These are phyloP conservation scores for Candida sanyaensis DNA, from an alignment of 1,139 yeast species.

Conservation along the genomic window DNA sequence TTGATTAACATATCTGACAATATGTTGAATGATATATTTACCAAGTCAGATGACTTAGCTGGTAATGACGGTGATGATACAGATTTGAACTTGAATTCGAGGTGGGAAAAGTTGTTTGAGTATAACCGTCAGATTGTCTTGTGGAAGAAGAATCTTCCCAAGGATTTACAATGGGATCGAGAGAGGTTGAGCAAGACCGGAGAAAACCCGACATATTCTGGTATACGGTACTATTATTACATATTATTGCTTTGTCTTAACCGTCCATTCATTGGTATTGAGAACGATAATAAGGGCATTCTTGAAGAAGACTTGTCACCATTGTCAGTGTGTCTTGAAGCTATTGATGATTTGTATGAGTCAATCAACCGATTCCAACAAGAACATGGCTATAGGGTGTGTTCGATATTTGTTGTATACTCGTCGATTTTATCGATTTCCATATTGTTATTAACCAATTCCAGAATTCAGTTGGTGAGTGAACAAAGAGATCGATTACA, in stretches of 20 bases:
- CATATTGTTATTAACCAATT: slow-evolving; percentile 41
- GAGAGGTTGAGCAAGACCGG: slow-evolving; percentile 43
- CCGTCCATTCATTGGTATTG: slow-evolving; percentile 55
- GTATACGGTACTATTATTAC: slow-evolving; percentile 60
- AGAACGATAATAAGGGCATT: slow-evolving; percentile 9
- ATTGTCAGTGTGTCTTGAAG: slow-evolving; percentile 37
- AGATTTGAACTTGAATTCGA: slow-evolving; percentile 33
- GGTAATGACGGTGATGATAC: slow-evolving; percentile 24
- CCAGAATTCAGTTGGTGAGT: slow-evolving; percentile 26
- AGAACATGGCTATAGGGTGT: slow-evolving; percentile 43
- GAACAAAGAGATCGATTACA: slow-evolving; percentile 29
- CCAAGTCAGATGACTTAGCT: slow-evolving; percentile 29
- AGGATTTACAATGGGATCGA: slow-evolving; percentile 52
- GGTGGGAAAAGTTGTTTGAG: slow-evolving; percentile 40
- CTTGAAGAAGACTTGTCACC: slow-evolving; percentile 25
- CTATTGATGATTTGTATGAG: slow-evolving; percentile 43
- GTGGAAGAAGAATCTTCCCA: slow-evolving; percentile 53
- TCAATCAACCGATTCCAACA: slow-evolving; percentile 38
- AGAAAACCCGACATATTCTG: slow-evolving; percentile 50
- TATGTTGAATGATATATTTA: slow-evolving; percentile 56
- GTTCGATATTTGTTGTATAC: slow-evolving; percentile 50
- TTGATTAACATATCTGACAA: slow-evolving; percentile 54
- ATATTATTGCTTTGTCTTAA: slow-evolving; percentile 57
- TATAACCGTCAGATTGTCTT: slow-evolving; percentile 51
- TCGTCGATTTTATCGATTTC: slow-evolving; percentile 50